A percentile compares a stretch with the other conserved stretches of the same genome.
These are phyloP conservation scores for Yamadazyma tumulicola DNA, from an alignment of 805 yeast genomes.

Conservation along the genomic window DNA sequence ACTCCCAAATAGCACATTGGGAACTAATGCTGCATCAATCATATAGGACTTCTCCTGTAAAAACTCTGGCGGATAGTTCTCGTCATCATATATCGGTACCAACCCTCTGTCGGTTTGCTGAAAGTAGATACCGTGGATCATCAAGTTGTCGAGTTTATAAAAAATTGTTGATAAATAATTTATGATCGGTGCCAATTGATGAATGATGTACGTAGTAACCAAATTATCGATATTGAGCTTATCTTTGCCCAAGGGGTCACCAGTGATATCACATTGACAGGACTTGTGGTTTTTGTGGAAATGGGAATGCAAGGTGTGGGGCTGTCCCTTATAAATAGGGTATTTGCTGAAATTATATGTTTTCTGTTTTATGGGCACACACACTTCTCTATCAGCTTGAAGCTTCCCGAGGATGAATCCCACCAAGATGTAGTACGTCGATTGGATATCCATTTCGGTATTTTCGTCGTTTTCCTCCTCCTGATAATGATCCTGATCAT, in stretches of 20 bases:
- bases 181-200: conserved; percentile 31
- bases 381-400: conserved; percentile 35
- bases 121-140: conserved; percentile 35
- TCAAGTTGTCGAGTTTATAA: conserved; percentile 22
- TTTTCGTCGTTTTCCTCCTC: conserved; percentile 7
- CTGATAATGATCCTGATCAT: conserved; percentile 1
- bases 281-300: conserved; percentile 18
- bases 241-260: conserved; percentile 22
- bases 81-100: conserved; percentile 25
- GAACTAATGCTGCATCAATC: conserved; percentile 3
- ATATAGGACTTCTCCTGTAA: conserved; percentile 5
- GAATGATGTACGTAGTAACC: conserved; percentile 31
- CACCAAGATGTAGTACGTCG: conserved; percentile 27
- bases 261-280: conserved; percentile 21
- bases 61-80: conserved; percentile 24
- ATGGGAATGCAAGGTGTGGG: conserved; percentile 30
- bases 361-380: conserved; percentile 28
- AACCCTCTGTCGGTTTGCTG: conserved; percentile 14
- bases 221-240: conserved; percentile 27
- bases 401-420: conserved; percentile 32
- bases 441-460: conserved; percentile 20
- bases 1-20: conserved; percentile 15
- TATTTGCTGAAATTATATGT: conserved; percentile 21
- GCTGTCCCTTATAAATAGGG: conserved; percentile 34
- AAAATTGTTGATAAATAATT: conserved; percentile 22